These are phyloP conservation scores for Gentiana dahurica DNA, from an alignment of 257 asterid genomes.

Conservation along the genomic window DNA sequence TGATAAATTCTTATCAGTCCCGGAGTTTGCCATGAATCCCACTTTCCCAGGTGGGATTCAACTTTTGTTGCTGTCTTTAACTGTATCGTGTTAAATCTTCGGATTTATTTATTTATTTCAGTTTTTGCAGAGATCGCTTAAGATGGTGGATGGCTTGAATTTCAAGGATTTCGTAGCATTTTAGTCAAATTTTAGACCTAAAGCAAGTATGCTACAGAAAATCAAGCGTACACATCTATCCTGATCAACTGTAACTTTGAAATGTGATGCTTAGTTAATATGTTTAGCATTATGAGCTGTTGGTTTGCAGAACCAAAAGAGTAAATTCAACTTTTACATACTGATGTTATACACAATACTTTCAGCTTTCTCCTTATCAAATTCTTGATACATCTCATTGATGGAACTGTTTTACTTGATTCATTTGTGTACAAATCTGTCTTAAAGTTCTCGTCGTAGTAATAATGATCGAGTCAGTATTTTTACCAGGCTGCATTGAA, in stretches of 20 bases:
- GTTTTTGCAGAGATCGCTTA: constrained; percentile 59
- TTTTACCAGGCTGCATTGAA: background rate
- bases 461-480: no score
- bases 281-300: background rate
- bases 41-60: constrained; percentile 49
- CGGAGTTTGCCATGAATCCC: constrained; percentile 89
- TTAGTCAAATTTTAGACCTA: constrained; percentile 81
- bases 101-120: background rate
- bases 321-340: no score
- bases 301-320: background rate
- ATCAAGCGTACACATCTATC: constrained; percentile 41
- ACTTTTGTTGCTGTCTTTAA: background rate
- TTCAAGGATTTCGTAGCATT: constrained; percentile 86
- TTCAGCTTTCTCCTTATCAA: background rate
- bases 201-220: constrained; percentile 64
- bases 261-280: background rate
- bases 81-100: constrained; percentile 2
- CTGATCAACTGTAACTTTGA: background rate
- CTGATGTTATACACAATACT: background rate
- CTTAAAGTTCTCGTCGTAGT: no score
- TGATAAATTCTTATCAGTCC: constrained; percentile 83
- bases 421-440: no score
- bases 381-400: background rate
- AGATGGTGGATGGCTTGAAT: constrained; percentile 93
- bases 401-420: no score